Evolutionary conservation across 2,329 filamentous ascomycete genomes (phyloP), one percentile per base, ranked within the genome.

Genomic region (Cladophialophora psammophila): DNA sequence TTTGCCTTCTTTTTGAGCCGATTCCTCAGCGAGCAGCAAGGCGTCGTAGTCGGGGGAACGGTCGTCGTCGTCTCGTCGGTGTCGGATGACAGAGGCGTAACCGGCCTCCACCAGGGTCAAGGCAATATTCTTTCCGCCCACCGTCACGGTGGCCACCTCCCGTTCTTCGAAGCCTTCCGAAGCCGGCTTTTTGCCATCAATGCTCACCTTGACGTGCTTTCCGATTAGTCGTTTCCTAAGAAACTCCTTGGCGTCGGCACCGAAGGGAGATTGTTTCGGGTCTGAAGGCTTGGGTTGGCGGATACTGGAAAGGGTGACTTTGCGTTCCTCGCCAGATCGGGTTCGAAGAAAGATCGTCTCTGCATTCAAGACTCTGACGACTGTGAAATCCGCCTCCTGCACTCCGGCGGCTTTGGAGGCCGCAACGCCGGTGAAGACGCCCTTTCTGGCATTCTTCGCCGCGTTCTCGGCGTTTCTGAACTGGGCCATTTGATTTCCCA

Each of bases 231-330:
- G 93, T 85, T 97, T 97, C 63, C 95, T 90, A 71, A 98, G 79
- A 77, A 94, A 98, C 78, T 99, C 95, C 83, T 99, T 99, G 36
- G 95, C 94, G 76, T 97, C 94, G 12, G 95, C 91, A 72, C 89
- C 87, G 83, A 94, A 99, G 0, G 93, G 93, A 48, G 92, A 87
- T 79, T 98, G 94, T 65, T 92, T 90, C 20, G 92, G 87, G 78
- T 98, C 94, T 56, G 89, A 90, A 2, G 91, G 87, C 76, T 96
- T 94, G n/a, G 95, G 95, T 65, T 95, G 94, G 69, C 95, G 90
- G 67, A 98, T 87, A 77, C 94, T 98, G 84, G 93, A 97, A 66
- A 99, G 84, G 78, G 90, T 96, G 78, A 98, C 89, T 74, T 93
- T 90, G 85, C 93, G 96, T 82, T 99, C 95, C 4, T 82, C 84